Evolutionary conservation across 2,329 filamentous ascomycete species (phyloP).

Genomic region (Beauveria sp.): DNA sequence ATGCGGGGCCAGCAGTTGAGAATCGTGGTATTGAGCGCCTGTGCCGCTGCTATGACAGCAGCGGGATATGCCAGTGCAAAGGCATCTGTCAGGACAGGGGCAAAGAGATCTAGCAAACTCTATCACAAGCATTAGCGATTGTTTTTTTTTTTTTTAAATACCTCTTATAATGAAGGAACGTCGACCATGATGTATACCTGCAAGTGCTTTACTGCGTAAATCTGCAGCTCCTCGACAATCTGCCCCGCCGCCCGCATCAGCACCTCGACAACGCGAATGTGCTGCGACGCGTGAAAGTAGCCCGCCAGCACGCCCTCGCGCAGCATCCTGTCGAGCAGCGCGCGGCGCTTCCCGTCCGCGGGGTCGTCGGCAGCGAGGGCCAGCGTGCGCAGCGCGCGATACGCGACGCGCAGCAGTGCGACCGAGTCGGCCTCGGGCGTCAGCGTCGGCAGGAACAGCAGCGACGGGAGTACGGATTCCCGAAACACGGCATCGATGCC

Average conservation of each 20-base stretch:
- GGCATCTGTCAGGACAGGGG: slow-evolving; percentile 58
- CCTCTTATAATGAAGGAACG: not conserved
- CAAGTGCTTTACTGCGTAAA: slow-evolving; percentile 60
- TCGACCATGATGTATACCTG: slow-evolving; percentile 36
- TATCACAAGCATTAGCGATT: slow-evolving; percentile 23
- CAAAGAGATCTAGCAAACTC: slow-evolving; percentile 60
- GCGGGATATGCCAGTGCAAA: slow-evolving; percentile 51
- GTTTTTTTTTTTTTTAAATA: not conserved
- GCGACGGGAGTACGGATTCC: slow-evolving; percentile 60
- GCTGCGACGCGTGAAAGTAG: slow-evolving; percentile 50
- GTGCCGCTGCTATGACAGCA: slow-evolving; percentile 44
- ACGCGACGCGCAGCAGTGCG: slow-evolving; percentile 55
- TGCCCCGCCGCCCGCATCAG: slow-evolving; percentile 43
- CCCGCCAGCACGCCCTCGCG: slow-evolving; percentile 48
- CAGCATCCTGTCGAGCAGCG: slow-evolving; percentile 46
- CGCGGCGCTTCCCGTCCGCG: slow-evolving; percentile 22
- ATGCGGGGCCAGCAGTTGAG: slow-evolving; percentile 64
- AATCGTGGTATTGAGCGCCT: slow-evolving; percentile 50
- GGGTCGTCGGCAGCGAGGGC: slow-evolving; percentile 36
- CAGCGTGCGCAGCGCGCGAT: slow-evolving; percentile 55
- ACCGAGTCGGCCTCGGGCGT: slow-evolving; percentile 68
- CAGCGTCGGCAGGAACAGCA: slow-evolving; percentile 69
- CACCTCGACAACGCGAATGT: slow-evolving; percentile 48
- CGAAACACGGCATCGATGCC: slow-evolving; percentile 63
- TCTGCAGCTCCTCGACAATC: slow-evolving; percentile 49